Evolutionary conservation across 345 rosid species (phyloP).

Genomic region (Hibiscus tridactylites): DNA sequence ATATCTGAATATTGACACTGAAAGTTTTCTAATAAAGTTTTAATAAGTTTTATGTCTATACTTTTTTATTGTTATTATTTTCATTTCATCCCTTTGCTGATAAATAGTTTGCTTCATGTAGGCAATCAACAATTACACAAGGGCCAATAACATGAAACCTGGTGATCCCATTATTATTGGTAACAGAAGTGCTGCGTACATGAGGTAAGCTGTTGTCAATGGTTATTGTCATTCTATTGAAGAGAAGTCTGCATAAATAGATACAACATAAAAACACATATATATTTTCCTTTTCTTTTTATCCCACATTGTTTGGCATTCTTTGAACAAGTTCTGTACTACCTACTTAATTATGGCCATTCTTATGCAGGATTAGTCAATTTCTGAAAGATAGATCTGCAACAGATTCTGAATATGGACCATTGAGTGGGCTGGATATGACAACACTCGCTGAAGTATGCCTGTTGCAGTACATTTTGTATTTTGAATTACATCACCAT

Average conservation of each 20-base stretch:
- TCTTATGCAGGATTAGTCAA: slow-evolving; percentile 58
- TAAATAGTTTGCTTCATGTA: slow-evolving; percentile 17
- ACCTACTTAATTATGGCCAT: slow-evolving; percentile 10
- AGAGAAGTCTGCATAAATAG: not conserved
- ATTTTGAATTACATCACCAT: not conserved
- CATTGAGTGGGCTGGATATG: slow-evolving; percentile 85
- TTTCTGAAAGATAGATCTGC: slow-evolving; percentile 65
- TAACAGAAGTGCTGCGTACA: slow-evolving; percentile 73
- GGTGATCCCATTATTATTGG: slow-evolving; percentile 67
- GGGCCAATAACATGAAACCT: slow-evolving; percentile 67
- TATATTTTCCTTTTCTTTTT: not conserved
- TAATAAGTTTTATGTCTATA: not conserved
- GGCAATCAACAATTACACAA: slow-evolving; percentile 72
- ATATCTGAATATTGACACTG: not conserved
- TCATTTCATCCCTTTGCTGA: slow-evolving; percentile 2
- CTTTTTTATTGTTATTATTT: not conserved
- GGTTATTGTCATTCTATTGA: not conserved
- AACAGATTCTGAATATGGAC: slow-evolving; percentile 59
- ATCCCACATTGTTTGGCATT: slow-evolving; percentile 6
- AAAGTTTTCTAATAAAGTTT: not conserved
- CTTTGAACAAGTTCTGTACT: not conserved
- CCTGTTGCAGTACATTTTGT: not conserved
- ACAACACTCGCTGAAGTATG: slow-evolving; percentile 89
- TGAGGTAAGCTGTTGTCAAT: slow-evolving; percentile 43
- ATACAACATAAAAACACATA: not conserved